phyloP scores from a whole-genome alignment of 1,284 basidiomycete species.

The Cryptococcus wingfieldii region DNA sequence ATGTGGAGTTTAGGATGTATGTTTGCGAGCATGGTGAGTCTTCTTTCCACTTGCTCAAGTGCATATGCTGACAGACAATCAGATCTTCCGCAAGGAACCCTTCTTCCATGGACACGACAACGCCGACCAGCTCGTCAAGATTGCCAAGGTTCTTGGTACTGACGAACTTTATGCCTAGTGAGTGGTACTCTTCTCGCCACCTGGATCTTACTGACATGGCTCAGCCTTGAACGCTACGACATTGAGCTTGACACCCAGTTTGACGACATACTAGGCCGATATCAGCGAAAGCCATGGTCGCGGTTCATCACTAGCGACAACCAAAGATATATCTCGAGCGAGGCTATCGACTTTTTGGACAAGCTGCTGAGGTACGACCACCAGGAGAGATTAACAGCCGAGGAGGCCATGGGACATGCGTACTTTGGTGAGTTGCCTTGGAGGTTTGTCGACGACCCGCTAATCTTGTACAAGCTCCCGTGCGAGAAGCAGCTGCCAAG shows the following conservation, averaged over 20 bases:
- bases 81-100: slow-evolving; percentile 99
- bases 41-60: too few species aligned
- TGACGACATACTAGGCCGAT: slow-evolving; percentile 83
- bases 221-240: slow-evolving; percentile 78
- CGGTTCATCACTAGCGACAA: slow-evolving; percentile 90
- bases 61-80: slow-evolving; percentile 7
- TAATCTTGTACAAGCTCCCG: slow-evolving; percentile 15
- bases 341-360: slow-evolving; percentile 95
- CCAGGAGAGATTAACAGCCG: slow-evolving; percentile 90
- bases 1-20: slow-evolving; percentile 99
- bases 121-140: slow-evolving; percentile 98
- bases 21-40: slow-evolving; percentile 94
- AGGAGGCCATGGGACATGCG: slow-evolving; percentile 79
- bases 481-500: slow-evolving; percentile 23
- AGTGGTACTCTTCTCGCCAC: slow-evolving; percentile 11
- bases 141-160: slow-evolving; percentile 94
- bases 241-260: slow-evolving; percentile 88
- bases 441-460: neutral
- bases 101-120: slow-evolving; percentile 99
- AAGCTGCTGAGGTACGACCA: slow-evolving; percentile 92
- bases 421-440: slow-evolving; percentile 70
- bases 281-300: slow-evolving; percentile 90
- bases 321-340: slow-evolving; percentile 94
- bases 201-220: neutral
- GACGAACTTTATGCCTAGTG: slow-evolving; percentile 77